Evolutionary conservation across 2,329 filamentous ascomycete species (phyloP).

Genomic region (Cladosporium cucumerinum): DNA sequence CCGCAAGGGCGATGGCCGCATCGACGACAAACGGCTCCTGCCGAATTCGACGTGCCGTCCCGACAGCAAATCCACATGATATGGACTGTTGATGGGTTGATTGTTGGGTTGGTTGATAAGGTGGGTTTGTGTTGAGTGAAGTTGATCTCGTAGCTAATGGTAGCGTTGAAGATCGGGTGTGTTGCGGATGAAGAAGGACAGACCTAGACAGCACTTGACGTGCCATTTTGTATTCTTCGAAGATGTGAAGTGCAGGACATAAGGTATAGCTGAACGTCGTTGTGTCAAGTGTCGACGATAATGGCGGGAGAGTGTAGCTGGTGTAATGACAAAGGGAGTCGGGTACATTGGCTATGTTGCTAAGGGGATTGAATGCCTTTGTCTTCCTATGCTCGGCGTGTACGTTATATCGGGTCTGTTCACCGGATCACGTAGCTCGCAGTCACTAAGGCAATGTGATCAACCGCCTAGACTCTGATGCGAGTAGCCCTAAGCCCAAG

Average conservation of each 20-base stretch:
- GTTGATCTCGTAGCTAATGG: background rate
- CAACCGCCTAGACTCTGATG: too few relatives aligned
- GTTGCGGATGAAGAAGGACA: background rate
- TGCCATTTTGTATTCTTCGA: background rate
- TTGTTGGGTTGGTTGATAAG: background rate
- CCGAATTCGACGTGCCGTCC: background rate
- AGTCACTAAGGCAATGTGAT: background rate
- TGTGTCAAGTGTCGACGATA: background rate
- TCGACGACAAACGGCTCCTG: background rate
- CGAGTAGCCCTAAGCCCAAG: background rate
- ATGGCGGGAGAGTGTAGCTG: background rate
- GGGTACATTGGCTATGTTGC: background rate
- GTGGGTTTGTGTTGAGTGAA: background rate
- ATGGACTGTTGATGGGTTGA: background rate
- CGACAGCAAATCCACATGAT: background rate
- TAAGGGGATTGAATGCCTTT: background rate
- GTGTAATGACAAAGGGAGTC: background rate
- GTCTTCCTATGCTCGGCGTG: background rate
- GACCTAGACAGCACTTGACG: background rate
- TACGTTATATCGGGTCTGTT: background rate
- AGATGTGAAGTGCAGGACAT: background rate
- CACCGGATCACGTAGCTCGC: background rate
- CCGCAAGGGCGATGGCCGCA: background rate
- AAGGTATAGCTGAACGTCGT: background rate
- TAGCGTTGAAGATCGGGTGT: background rate